Evolutionary conservation across 306 rosid species (phyloP), one percentile per base, ranked within the genome.

Genomic region (Cyamopsis tetragonoloba): DNA sequence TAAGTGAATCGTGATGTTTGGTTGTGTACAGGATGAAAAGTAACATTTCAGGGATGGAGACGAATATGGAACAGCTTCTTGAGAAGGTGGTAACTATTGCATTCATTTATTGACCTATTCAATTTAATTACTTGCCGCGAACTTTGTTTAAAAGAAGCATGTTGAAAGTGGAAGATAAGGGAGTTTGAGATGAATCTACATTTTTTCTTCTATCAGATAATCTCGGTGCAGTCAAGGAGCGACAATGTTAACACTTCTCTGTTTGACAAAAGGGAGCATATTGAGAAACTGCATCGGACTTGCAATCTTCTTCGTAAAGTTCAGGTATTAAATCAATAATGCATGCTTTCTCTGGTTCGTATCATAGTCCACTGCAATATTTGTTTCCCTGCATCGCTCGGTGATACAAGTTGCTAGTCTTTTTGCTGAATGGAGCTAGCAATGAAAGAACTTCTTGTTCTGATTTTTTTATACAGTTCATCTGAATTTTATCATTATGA

Each of bases 201-300:
- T 27, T 20, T 30, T 28, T 43, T 28, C 28, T 8, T n/a, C 56
- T 53, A 69, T 77, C 85, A 92, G 96, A 92, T 89, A 68, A 77
- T 87, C 81, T 89, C 96, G 0, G 98, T 92, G 73, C 98, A 89
- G 81, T 89, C 96, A 30, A 89, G 91, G 80, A 92, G 96, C 77
- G 93, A 86, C 62, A 81, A 76, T 44, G 98, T 92, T 51, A 92
- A 92, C 61, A 81, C 88, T 76, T 89, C 91, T 58, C 80, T 89
- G 22, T 84, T 86, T 56, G 96, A 87, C 75, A 91, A 86, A 80
- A 84, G 97, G 82, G 97, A 91, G 74, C 93, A 88, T 67, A 77
- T 91, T 37, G 97, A 88, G 87, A 91, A 88, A 68, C 75, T 88
- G 75, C 96, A 91, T 65, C 85, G 83, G 27, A 91, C 96, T 2